phyloP scores from a whole-genome alignment of 495 filamentous ascomycete genomes.

The Rusavskia elegans region DNA sequence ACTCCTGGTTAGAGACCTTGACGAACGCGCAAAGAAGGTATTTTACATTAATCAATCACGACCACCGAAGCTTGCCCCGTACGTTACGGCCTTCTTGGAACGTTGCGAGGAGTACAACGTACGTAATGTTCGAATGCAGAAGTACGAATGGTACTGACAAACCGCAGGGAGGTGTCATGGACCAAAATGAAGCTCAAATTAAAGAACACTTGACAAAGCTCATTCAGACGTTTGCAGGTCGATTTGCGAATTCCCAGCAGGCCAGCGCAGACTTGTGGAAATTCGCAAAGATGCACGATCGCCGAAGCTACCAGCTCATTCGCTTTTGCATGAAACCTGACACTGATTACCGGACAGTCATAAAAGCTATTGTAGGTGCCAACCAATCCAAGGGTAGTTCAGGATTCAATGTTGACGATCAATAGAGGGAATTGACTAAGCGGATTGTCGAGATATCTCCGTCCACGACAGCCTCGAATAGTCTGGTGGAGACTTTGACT shows the following conservation, averaged over 20 bases:
- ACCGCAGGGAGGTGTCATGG: slow-evolving; percentile 57
- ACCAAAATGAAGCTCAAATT: slow-evolving; percentile 50
- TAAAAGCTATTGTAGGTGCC: slow-evolving; percentile 49
- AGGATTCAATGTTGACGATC: neutral
- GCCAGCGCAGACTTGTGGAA: slow-evolving; percentile 62
- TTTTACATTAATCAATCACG: slow-evolving; percentile 76
- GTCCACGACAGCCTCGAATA: slow-evolving; percentile 33
- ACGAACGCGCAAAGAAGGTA: slow-evolving; percentile 63
- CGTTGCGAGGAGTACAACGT: slow-evolving; percentile 72
- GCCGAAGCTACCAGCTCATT: slow-evolving; percentile 78
- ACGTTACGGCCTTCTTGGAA: slow-evolving; percentile 55
- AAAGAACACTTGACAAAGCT: slow-evolving; percentile 50
- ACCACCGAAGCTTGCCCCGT: slow-evolving; percentile 51
- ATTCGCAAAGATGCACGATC: slow-evolving; percentile 83
- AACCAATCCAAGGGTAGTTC: neutral
- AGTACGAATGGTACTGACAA: slow-evolving; percentile 4
- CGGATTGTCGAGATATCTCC: slow-evolving; percentile 40
- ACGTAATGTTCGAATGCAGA: slow-evolving; percentile 7
- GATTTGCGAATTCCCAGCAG: slow-evolving; percentile 54
- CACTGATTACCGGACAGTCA: slow-evolving; percentile 80
- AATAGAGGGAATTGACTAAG: slow-evolving; percentile 64
- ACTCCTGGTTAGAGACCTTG: slow-evolving; percentile 61
- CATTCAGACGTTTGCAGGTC: slow-evolving; percentile 51
- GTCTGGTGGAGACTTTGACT: slow-evolving; percentile 58
- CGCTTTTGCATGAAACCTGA: slow-evolving; percentile 71